phyloP scores from a whole-genome alignment of 2,329 filamentous ascomycete species.

The Exophiala xenobiotica region DNA sequence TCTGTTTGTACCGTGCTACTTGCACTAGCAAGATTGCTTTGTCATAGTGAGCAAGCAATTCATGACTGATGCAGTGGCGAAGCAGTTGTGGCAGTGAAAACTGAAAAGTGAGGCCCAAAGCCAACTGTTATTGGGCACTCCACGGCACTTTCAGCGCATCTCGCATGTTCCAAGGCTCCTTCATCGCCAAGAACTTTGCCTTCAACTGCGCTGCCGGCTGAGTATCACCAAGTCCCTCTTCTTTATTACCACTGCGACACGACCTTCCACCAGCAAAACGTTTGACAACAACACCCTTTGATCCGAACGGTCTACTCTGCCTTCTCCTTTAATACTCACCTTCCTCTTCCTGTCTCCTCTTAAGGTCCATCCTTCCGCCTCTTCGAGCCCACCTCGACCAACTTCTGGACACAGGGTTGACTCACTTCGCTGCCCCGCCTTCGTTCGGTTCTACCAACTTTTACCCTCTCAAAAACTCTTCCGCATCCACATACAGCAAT shows the following conservation, averaged over 20 bases:
- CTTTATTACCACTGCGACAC: slow-evolving; percentile 15
- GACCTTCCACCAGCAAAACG: slow-evolving; percentile 10
- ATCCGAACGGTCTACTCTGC: slow-evolving; percentile 8
- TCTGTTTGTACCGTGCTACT: too few relatives aligned
- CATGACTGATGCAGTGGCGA: slow-evolving; percentile 2
- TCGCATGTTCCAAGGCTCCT: slow-evolving; percentile 6
- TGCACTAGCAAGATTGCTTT: neutral
- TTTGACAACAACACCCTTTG: slow-evolving; percentile 8
- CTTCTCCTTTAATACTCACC: slow-evolving; percentile 7
- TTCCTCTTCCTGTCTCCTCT: neutral
- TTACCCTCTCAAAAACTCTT: slow-evolving; percentile 15
- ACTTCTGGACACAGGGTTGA: slow-evolving; percentile 13
- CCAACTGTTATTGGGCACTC: neutral
- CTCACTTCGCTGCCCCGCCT: slow-evolving; percentile 25
- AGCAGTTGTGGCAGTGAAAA: neutral
- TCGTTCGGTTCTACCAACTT: slow-evolving; percentile 19
- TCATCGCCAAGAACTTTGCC: slow-evolving; percentile 6
- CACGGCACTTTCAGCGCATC: neutral
- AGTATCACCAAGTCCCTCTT: slow-evolving; percentile 11
- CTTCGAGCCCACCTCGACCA: neutral
- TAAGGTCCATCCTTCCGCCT: slow-evolving; percentile 10
- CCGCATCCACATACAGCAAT: slow-evolving; percentile 14
- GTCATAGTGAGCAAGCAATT: neutral
- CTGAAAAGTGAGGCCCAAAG: neutral
- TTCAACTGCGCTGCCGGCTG: slow-evolving; percentile 3